A percentile compares a stretch with the other conserved stretches of the same genome.
These are phyloP conservation scores for Cercospora sojina DNA, from an alignment of 2,329 filamentous ascomycete genomes.

Conservation along the genomic window DNA sequence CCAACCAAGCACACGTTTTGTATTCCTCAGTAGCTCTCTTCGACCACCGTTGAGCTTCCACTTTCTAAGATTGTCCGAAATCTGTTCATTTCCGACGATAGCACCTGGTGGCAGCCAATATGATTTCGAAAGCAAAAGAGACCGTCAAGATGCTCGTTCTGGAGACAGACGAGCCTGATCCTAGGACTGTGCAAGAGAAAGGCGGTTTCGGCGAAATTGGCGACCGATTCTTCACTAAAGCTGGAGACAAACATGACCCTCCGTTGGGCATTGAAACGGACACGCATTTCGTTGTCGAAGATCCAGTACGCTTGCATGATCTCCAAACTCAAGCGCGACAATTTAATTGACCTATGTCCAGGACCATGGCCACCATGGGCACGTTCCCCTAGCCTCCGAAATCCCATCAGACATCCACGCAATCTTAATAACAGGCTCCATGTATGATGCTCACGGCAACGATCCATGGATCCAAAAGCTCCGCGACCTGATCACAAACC, in stretches of 20 bases:
- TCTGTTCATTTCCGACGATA: neutral
- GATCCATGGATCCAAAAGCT: constrained; percentile 48
- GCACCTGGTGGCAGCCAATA: neutral
- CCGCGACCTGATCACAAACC: constrained; percentile 48
- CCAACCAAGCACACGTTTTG: neutral
- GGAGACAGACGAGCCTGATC: constrained; percentile 58
- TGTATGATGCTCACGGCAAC: constrained; percentile 50
- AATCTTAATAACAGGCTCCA: constrained; percentile 49
- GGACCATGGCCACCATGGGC: constrained; percentile 41
- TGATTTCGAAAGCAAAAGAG: constrained; percentile 19
- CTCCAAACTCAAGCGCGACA: too few species aligned
- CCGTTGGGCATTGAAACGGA: constrained; percentile 56
- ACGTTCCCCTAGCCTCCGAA: constrained; percentile 50
- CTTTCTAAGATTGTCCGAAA: neutral
- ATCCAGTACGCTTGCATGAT: constrained; percentile 24
- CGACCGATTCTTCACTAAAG: constrained; percentile 52
- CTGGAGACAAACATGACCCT: constrained; percentile 55
- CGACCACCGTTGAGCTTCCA: neutral
- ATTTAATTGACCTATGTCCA: neutral
- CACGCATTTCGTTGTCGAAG: constrained; percentile 56
- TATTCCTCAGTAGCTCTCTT: neutral
- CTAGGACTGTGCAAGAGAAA: constrained; percentile 50
- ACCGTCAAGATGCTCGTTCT: constrained; percentile 53
- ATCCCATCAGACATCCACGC: constrained; percentile 48
- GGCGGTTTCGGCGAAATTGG: constrained; percentile 58